These are phyloP conservation scores for Diphasiastrum complanatum DNA, from an alignment of 83 land plant genomes.

Conservation along the genomic window DNA sequence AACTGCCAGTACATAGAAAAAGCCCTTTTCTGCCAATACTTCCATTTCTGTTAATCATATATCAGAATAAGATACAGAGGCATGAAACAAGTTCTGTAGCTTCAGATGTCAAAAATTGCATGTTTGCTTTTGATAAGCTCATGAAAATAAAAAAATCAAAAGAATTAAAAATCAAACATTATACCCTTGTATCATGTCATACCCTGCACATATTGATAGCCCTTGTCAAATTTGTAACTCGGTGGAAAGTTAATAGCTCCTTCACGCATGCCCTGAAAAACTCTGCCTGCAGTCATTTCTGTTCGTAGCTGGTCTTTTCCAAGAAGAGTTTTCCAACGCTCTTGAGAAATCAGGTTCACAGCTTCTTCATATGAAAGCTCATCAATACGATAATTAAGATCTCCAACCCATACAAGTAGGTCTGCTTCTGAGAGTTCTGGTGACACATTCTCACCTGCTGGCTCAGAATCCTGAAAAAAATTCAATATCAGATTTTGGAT, in stretches of 20 bases:
- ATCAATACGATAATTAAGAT: conserved; percentile 81
- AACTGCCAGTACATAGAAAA: too few relatives aligned
- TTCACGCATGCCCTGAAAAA: conserved; percentile 95
- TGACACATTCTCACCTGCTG: conserved; percentile 25
- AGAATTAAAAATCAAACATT: too few relatives aligned
- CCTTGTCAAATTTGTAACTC: conserved; percentile 89
- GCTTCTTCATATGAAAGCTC: conserved; percentile 84
- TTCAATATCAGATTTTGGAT: too few relatives aligned
- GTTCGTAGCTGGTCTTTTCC: conserved; percentile 72
- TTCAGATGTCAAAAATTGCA: background rate
- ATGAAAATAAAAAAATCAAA: too few relatives aligned
- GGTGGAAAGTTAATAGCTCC: conserved; percentile 69
- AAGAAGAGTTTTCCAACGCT: conserved; percentile 65
- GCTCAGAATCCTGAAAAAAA: conserved; percentile 41
- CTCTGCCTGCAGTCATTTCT: conserved; percentile 81
- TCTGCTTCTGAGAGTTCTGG: conserved; percentile 90
- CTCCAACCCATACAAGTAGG: conserved; percentile 81
- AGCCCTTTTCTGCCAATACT: too few relatives aligned
- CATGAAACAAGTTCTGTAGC: background rate
- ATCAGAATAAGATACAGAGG: too few relatives aligned
- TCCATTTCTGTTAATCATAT: too few relatives aligned
- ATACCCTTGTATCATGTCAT: too few relatives aligned
- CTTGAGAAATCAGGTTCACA: conserved; percentile 50
- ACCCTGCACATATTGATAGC: conserved; percentile 54
- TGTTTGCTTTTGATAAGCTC: background rate